Percentiles rank a stretch among this genome's conserved stretches.
Conservation (phyloP, 2,329 filamentous ascomycete genomes). For the Alternaria gansuensis region DNA sequence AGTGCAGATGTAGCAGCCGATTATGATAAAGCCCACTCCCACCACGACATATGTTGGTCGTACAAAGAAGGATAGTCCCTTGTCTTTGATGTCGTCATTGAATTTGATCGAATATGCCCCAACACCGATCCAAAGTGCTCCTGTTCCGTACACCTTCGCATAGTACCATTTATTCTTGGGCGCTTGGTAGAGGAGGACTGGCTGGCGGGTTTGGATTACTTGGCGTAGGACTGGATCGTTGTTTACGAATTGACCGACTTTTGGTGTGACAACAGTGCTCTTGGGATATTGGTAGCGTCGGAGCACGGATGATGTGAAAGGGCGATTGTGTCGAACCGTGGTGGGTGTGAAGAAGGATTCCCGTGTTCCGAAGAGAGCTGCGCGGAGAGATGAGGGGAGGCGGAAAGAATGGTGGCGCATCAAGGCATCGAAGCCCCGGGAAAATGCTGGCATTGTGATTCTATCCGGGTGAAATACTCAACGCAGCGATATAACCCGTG, state of each 20-base stretch:
- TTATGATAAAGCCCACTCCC: slow-evolving; percentile 38
- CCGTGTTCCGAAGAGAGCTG: slow-evolving; percentile 41
- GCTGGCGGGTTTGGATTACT: slow-evolving; percentile 41
- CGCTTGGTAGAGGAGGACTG: slow-evolving; percentile 48
- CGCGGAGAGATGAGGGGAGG: slow-evolving; percentile 47
- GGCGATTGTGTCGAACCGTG: slow-evolving; percentile 24
- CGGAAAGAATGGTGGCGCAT: slow-evolving; percentile 41
- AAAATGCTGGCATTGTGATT: slow-evolving; percentile 44
- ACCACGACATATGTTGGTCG: slow-evolving; percentile 48
- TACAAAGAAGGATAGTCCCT: slow-evolving; percentile 45
- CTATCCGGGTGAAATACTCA: background rate
- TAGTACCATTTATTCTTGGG: slow-evolving; percentile 41
- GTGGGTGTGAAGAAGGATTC: slow-evolving; percentile 33
- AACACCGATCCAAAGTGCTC: slow-evolving; percentile 36
- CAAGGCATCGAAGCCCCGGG: slow-evolving; percentile 43
- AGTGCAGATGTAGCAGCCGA: slow-evolving; percentile 45
- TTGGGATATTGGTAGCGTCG: slow-evolving; percentile 37
- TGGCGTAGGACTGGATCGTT: slow-evolving; percentile 48
- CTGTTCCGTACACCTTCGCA: slow-evolving; percentile 41
- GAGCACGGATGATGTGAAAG: slow-evolving; percentile 38
- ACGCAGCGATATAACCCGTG: background rate
- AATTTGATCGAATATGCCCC: slow-evolving; percentile 45
- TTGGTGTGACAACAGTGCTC: slow-evolving; percentile 11
- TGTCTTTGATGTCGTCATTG: slow-evolving; percentile 43
- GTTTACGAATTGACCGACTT: slow-evolving; percentile 29